Evolutionary conservation across 371 early-diverging fungal genomes (phyloP).

Genomic region (Apophysomyces ossiformis): DNA sequence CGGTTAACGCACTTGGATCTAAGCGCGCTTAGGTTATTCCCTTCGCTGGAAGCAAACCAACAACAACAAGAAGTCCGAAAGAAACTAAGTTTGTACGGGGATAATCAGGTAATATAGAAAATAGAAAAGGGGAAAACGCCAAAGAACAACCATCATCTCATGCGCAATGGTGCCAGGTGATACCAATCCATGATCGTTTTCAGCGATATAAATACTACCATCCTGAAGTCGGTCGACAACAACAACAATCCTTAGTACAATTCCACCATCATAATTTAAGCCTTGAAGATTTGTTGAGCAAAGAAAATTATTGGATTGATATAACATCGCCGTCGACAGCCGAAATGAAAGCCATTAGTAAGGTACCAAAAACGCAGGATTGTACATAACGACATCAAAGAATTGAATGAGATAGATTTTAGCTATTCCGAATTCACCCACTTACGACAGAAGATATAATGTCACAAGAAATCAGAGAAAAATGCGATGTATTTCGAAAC

Average conservation of each 20-base stretch:
- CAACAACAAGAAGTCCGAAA: conserved; percentile 12
- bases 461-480: conserved; percentile 87
- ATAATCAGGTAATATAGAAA: conserved; percentile 23
- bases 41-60: conserved; percentile 3
- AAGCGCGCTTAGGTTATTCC: conserved; percentile 1
- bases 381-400: neutral
- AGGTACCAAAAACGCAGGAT: conserved; percentile 37
- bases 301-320: conserved; percentile 89
- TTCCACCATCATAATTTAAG: conserved; percentile 26
- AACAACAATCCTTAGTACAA: conserved; percentile 25
- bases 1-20: neutral
- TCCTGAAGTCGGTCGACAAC: conserved; percentile 40
- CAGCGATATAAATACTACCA: conserved; percentile 34
- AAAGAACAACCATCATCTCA: neutral
- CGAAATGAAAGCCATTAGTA: conserved; percentile 78
- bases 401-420: neutral
- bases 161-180: conserved; percentile 4
- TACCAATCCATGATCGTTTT: conserved; percentile 16
- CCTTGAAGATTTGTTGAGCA: conserved; percentile 51
- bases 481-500: conserved; percentile 86
- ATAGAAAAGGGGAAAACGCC: neutral
- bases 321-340: conserved; percentile 76
- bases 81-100: conserved; percentile 42
- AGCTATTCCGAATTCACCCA: conserved; percentile 74
- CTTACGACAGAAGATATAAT: conserved; percentile 91